Percentiles rank a stretch among this genome's conserved stretches.
phyloP scores from a whole-genome alignment of 495 filamentous ascomycete genomes.

The Glonium stellatum region DNA sequence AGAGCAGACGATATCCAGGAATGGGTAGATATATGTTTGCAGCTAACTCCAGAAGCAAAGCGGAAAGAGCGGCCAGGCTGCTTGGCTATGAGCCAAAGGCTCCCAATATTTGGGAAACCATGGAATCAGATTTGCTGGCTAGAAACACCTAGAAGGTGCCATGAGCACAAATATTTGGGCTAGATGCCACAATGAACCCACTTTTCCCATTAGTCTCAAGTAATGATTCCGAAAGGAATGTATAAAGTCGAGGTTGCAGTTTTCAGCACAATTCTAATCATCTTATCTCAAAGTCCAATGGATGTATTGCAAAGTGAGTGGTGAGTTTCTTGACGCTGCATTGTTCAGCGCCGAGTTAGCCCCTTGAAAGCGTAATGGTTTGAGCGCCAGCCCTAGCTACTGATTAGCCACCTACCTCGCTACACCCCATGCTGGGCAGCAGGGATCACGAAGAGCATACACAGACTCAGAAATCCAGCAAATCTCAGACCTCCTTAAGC shows the following conservation, averaged over 20 bases:
- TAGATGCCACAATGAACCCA: not conserved
- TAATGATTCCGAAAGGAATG: too few relatives aligned
- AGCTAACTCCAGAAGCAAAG: conserved; percentile 11
- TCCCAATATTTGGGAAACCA: conserved; percentile 12
- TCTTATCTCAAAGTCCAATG: too few relatives aligned
- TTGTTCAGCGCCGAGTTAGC: too few relatives aligned
- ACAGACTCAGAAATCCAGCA: conserved; percentile 2
- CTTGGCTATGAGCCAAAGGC: conserved; percentile 14
- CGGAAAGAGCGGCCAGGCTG: conserved; percentile 12
- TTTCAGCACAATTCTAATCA: too few relatives aligned
- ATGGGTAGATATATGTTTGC: conserved; percentile 18
- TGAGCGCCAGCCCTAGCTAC: not conserved
- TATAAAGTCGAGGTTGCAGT: too few relatives aligned
- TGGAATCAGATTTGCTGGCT: conserved; percentile 15
- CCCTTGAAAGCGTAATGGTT: too few relatives aligned
- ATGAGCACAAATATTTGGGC: not conserved
- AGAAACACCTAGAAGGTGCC: too few relatives aligned
- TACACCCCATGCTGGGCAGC: not conserved
- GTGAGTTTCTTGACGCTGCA: too few relatives aligned
- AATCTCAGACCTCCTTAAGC: not conserved
- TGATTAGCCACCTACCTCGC: not conserved
- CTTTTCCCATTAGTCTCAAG: not conserved
- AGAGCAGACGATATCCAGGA: not conserved
- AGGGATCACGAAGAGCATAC: not conserved
- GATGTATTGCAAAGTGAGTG: too few relatives aligned